phyloP scores from a whole-genome alignment of 495 filamentous ascomycete genomes.

The Xylaria acuta region DNA sequence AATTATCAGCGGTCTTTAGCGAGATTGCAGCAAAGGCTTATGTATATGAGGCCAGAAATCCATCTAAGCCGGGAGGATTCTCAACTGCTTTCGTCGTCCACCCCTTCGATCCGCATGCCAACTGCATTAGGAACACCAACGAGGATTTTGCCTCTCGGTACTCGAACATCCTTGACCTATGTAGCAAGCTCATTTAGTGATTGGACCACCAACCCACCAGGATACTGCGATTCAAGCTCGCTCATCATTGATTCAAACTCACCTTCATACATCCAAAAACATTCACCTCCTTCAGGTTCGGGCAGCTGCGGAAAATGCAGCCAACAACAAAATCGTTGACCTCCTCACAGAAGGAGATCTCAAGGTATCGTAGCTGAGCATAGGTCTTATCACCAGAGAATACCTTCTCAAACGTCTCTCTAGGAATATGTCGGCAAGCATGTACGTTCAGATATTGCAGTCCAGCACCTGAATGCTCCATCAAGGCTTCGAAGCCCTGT shows the following conservation, averaged over 20 bases:
- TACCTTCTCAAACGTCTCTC: conserved; percentile 69
- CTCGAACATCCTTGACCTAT: conserved; percentile 66
- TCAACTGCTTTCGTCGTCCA: conserved; percentile 18
- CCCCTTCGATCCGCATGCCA: conserved; percentile 62
- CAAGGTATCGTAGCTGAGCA: conserved; percentile 68
- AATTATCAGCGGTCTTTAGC: neutral
- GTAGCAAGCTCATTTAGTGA: conserved; percentile 33
- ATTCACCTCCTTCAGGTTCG: conserved; percentile 71
- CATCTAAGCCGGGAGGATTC: neutral
- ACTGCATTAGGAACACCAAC: conserved; percentile 76
- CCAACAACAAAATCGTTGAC: conserved; percentile 78
- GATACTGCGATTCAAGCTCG: neutral
- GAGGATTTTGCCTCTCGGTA: conserved; percentile 75
- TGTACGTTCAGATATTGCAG: conserved; percentile 72
- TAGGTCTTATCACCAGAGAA: conserved; percentile 69
- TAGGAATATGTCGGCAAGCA: conserved; percentile 78
- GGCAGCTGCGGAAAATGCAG: conserved; percentile 76
- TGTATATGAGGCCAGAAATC: neutral
- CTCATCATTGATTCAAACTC: conserved; percentile 12
- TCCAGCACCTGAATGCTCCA: conserved; percentile 76
- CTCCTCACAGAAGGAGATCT: conserved; percentile 77
- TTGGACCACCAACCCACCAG: neutral
- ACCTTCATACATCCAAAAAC: conserved; percentile 84
- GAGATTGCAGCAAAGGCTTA: neutral
- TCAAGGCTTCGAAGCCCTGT: conserved; percentile 75